A percentile compares a stretch with the other conserved stretches of the same genome.
Evolutionary conservation across 768 basidiomycete species (phyloP).

Genomic region (Pulveroboletus frians): DNA sequence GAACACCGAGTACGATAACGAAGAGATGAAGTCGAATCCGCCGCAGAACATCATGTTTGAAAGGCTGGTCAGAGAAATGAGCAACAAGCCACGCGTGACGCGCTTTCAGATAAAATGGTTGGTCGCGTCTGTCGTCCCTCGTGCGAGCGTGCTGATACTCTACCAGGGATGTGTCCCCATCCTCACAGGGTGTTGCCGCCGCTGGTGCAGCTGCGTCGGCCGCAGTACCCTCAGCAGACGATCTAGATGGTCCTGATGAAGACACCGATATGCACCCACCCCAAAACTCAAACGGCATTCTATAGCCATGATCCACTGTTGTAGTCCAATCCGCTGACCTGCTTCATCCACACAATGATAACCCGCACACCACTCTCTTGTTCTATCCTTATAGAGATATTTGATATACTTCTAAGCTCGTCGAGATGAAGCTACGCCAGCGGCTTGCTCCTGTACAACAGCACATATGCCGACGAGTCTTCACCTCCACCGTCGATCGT

Average conservation of each 20-base stretch:
- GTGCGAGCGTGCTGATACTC: not conserved
- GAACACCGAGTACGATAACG: conserved; percentile 96
- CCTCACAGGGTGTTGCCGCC: conserved; percentile 41
- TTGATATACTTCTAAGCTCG: conserved; percentile 12
- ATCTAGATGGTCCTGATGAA: conserved; percentile 45
- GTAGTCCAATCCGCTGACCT: not conserved
- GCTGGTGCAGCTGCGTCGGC: conserved; percentile 65
- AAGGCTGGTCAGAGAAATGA: conserved; percentile 79
- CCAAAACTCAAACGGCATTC: conserved; percentile 23
- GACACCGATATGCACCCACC: conserved; percentile 14
- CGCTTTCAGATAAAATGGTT: conserved; percentile 87
- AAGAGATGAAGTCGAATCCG: conserved; percentile 77
- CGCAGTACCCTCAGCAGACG: conserved; percentile 68
- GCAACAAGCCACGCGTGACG: conserved; percentile 89
- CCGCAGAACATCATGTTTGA: conserved; percentile 71
- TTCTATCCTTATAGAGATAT: conserved; percentile 5
- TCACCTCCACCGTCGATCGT: conserved; percentile 90
- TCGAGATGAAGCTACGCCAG: conserved; percentile 26
- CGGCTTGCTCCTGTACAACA: conserved; percentile 72
- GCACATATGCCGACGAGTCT: conserved; percentile 84
- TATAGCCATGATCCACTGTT: conserved; percentile 8
- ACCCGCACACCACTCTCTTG: conserved; percentile 11
- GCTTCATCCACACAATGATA: conserved; percentile 3
- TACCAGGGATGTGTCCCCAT: conserved; percentile 59
- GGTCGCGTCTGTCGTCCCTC: conserved; percentile 20